Conservation (phyloP, 805 yeast genomes). For the Ogataea pini region DNA sequence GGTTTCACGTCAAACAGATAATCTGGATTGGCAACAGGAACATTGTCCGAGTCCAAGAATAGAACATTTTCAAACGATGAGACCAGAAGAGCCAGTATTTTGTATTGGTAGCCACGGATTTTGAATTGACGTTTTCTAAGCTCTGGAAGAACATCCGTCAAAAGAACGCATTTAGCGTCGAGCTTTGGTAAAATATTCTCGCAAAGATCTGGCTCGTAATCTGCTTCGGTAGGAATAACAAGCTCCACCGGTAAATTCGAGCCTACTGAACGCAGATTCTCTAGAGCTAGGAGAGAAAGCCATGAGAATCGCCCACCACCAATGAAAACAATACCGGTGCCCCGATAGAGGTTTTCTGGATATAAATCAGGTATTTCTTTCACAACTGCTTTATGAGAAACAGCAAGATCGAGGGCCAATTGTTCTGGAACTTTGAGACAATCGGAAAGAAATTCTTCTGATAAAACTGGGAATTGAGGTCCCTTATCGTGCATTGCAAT, state of each 20-base stretch:
- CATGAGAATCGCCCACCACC: slow-evolving; percentile 78
- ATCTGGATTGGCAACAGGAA: slow-evolving; percentile 50
- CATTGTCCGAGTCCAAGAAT: slow-evolving; percentile 54
- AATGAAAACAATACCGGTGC: slow-evolving; percentile 66
- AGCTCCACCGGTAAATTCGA: slow-evolving; percentile 51
- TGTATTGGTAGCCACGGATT: slow-evolving; percentile 51
- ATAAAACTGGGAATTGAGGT: slow-evolving; percentile 39
- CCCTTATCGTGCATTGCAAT: slow-evolving; percentile 35
- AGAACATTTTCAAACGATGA: slow-evolving; percentile 56
- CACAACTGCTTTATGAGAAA: slow-evolving; percentile 50
- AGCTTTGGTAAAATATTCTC: slow-evolving; percentile 42
- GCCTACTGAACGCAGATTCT: slow-evolving; percentile 47
- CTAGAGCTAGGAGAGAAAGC: slow-evolving; percentile 56
- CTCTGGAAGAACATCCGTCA: slow-evolving; percentile 51
- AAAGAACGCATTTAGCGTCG: slow-evolving; percentile 61
- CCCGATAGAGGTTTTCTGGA: slow-evolving; percentile 45
- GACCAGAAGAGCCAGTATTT: slow-evolving; percentile 48
- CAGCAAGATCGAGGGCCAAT: slow-evolving; percentile 45
- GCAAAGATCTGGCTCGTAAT: slow-evolving; percentile 47
- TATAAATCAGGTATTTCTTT: slow-evolving; percentile 36
- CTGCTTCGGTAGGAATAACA: slow-evolving; percentile 46
- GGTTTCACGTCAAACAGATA: slow-evolving; percentile 56
- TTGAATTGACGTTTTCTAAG: slow-evolving; percentile 23
- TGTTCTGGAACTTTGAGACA: slow-evolving; percentile 48
- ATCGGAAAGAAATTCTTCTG: slow-evolving; percentile 52